These are phyloP conservation scores for Medicago lupulina DNA, from an alignment of 306 rosid species.

Conservation along the genomic window DNA sequence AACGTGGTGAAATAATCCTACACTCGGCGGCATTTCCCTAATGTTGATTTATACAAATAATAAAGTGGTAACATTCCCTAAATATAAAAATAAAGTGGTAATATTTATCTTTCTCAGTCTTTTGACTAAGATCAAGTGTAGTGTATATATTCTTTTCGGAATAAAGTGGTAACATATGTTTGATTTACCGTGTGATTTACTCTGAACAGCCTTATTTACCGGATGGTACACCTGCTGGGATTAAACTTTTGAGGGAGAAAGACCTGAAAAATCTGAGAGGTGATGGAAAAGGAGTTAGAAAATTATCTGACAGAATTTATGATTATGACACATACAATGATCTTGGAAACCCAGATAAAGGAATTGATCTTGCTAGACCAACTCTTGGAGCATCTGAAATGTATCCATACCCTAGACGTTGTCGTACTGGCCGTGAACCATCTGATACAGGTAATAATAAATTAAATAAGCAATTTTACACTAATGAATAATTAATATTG, in stretches of 20 bases:
- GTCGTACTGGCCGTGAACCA: slow-evolving; percentile 92
- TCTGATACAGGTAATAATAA: slow-evolving; percentile 57
- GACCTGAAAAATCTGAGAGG: slow-evolving; percentile 75
- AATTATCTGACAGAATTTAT: slow-evolving; percentile 72
- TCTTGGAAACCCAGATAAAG: slow-evolving; percentile 89
- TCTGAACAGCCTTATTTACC: slow-evolving; percentile 87
- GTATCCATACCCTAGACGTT: slow-evolving; percentile 85
- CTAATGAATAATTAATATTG: too few relatives aligned
- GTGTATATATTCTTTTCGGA: too few relatives aligned
- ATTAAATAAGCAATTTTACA: too few relatives aligned
- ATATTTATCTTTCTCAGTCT: too few relatives aligned
- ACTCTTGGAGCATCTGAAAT: slow-evolving; percentile 65
- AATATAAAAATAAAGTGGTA: too few relatives aligned
- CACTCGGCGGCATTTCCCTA: too few relatives aligned
- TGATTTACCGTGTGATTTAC: slow-evolving; percentile 1
- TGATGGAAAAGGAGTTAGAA: slow-evolving; percentile 76
- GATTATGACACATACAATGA: slow-evolving; percentile 86
- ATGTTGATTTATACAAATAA: too few relatives aligned
- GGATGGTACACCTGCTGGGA: slow-evolving; percentile 80
- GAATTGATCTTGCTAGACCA: slow-evolving; percentile 69
- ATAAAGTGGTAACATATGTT: neutral
- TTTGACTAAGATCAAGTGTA: too few relatives aligned
- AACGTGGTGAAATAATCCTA: too few relatives aligned
- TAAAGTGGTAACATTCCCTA: too few relatives aligned
- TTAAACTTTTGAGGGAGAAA: slow-evolving; percentile 68